These are phyloP conservation scores for Cryptococcus hybrid DNA, from an alignment of 1,284 basidiomycete genomes.

Conservation along the genomic window DNA sequence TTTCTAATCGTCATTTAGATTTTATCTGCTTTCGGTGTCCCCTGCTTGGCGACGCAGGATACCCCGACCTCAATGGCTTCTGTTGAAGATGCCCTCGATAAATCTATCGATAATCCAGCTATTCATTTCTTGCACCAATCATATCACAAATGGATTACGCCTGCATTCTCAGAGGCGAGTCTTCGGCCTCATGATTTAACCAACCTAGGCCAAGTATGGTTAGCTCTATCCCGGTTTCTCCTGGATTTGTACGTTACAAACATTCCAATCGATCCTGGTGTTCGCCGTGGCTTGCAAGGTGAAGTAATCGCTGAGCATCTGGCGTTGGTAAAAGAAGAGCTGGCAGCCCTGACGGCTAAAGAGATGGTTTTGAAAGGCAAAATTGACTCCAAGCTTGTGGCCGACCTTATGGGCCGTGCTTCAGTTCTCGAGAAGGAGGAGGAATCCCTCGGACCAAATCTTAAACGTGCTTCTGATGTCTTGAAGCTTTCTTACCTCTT, in stretches of 20 bases:
- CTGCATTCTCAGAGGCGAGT: constrained; percentile 7
- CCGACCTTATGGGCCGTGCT: constrained; percentile 46
- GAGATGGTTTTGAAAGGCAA: constrained; percentile 67
- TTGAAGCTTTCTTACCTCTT: constrained; percentile 71
- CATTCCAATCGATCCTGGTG: constrained; percentile 82
- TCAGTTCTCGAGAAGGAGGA: constrained; percentile 26
- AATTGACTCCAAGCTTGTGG: constrained; percentile 55
- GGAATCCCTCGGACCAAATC: constrained; percentile 32
- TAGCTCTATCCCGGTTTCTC: constrained; percentile 57
- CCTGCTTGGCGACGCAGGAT: not conserved
- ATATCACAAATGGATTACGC: constrained; percentile 3
- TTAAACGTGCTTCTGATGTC: constrained; percentile 54
- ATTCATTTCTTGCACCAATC: not conserved
- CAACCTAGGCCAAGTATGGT: constrained; percentile 55
- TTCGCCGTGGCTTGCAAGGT: constrained; percentile 60
- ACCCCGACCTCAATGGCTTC: not conserved
- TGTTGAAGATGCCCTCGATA: not conserved
- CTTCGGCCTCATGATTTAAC: constrained; percentile 3
- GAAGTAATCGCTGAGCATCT: constrained; percentile 58
- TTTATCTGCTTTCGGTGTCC: constrained; percentile 21
- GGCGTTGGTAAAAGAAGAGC: constrained; percentile 56
- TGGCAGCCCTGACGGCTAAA: constrained; percentile 59
- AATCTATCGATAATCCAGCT: not conserved
- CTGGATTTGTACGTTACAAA: constrained; percentile 73
- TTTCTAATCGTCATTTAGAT: constrained; percentile 9